Evolutionary conservation across 2,329 filamentous ascomycete species (phyloP).

Genomic region (Pezicula rhizophila): DNA sequence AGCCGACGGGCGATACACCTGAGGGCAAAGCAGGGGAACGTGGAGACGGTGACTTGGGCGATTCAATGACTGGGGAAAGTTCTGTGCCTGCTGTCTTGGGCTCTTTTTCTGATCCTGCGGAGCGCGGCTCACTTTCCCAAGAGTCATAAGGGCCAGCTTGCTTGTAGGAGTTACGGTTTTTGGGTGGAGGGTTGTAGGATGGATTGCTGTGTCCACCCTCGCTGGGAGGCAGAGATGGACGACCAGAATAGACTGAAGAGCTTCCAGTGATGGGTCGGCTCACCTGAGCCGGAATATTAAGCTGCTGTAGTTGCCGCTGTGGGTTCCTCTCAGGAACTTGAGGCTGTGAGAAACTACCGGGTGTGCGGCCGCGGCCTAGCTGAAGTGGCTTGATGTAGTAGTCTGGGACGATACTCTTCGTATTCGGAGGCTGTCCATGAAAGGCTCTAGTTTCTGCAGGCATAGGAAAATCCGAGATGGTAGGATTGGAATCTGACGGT

Average conservation of each 20-base stretch:
- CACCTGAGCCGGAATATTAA: conserved; percentile 7
- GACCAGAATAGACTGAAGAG: conserved; percentile 8
- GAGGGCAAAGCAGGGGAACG: conserved; percentile 10
- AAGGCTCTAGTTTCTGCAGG: not conserved
- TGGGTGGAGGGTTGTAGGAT: conserved; percentile 1
- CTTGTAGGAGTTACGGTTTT: conserved; percentile 8
- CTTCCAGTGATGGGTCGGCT: conserved; percentile 5
- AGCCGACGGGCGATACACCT: conserved; percentile 6
- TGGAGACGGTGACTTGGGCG: conserved; percentile 10
- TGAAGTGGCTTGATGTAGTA: conserved; percentile 12
- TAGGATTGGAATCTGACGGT: not conserved
- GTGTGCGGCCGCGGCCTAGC: conserved; percentile 1
- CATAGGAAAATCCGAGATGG: not conserved
- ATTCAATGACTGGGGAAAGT: conserved; percentile 25
- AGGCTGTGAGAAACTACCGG: conserved; percentile 20
- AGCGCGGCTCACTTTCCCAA: conserved; percentile 6
- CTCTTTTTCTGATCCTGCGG: conserved; percentile 7
- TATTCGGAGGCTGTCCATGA: conserved; percentile 1
- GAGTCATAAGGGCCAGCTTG: conserved; percentile 21
- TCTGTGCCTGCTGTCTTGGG: conserved; percentile 11
- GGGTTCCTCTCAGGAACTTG: conserved; percentile 12
- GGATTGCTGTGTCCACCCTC: not conserved
- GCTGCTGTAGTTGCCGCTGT: conserved; percentile 2
- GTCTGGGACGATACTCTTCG: conserved; percentile 3
- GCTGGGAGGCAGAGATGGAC: conserved; percentile 3